These are phyloP conservation scores for Pleurotus tuoliensis DNA, from an alignment of 768 basidiomycete species.

Conservation along the genomic window DNA sequence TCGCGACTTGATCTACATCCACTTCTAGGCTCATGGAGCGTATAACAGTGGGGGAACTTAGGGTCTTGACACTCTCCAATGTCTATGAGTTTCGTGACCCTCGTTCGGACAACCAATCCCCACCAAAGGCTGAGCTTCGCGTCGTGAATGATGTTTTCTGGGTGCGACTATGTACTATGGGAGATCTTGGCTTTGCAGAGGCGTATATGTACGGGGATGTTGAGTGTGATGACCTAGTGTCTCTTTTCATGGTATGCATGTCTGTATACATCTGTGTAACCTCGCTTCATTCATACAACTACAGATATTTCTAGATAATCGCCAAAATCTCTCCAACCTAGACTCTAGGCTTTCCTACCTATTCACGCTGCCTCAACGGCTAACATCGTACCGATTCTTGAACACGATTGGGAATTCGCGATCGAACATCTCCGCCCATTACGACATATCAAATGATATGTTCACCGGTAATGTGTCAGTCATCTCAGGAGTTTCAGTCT, in stretches of 20 bases:
- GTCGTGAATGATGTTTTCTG: slow-evolving; percentile 54
- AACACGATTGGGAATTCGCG: slow-evolving; percentile 63
- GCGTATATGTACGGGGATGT: slow-evolving; percentile 79
- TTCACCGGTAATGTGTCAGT: slow-evolving; percentile 43
- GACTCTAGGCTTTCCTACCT: slow-evolving; percentile 48
- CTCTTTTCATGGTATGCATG: slow-evolving; percentile 53
- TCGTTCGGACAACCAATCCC: slow-evolving; percentile 14
- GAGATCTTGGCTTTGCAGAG: slow-evolving; percentile 73
- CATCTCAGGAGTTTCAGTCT: neutral
- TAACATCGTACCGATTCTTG: slow-evolving; percentile 58
- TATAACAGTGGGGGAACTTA: slow-evolving; percentile 44
- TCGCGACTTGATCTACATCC: neutral
- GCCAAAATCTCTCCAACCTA: slow-evolving; percentile 43
- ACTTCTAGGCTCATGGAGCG: slow-evolving; percentile 36
- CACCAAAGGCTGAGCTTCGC: slow-evolving; percentile 38
- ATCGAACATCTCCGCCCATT: slow-evolving; percentile 71
- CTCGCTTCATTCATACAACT: neutral
- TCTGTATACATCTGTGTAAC: neutral
- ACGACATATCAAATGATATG: slow-evolving; percentile 78
- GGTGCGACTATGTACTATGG: slow-evolving; percentile 53
- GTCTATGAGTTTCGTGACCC: slow-evolving; percentile 41
- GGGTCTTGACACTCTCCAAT: slow-evolving; percentile 39
- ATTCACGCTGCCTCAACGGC: slow-evolving; percentile 47
- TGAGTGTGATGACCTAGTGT: slow-evolving; percentile 60
- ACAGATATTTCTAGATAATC: slow-evolving; percentile 64